Percentiles rank a stretch among this genome's conserved stretches.
Evolutionary conservation across 2,329 filamentous ascomycete species (phyloP).

Genomic region (Spiromastix sp.): DNA sequence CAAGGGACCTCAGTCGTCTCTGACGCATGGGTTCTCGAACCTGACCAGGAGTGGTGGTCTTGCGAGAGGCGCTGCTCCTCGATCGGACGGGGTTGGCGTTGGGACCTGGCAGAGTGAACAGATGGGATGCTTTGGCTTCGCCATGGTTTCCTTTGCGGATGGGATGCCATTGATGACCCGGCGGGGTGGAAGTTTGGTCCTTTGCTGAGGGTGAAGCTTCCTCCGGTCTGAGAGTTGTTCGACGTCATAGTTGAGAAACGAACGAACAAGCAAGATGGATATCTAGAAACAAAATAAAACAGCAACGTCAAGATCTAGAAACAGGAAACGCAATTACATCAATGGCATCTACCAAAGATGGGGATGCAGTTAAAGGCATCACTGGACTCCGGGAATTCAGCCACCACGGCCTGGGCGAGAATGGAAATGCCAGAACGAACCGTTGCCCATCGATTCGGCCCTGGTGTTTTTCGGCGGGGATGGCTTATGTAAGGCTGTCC

Average conservation of each 20-base stretch:
- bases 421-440: no score
- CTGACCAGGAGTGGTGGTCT: neutral
- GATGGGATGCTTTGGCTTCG: slow-evolving; percentile 13
- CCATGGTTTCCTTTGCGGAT: slow-evolving; percentile 18
- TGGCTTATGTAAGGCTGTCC: no score
- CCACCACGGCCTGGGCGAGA: no score
- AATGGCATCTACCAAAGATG: no score
- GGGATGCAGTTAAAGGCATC: no score
- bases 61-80: neutral
- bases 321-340: no score
- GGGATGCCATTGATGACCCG: slow-evolving; percentile 8
- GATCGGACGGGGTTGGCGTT: neutral
- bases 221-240: slow-evolving; percentile 23
- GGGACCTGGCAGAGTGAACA: neutral
- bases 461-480: no score
- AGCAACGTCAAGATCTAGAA: no score
- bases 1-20: slow-evolving; percentile 36
- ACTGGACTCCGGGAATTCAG: no score
- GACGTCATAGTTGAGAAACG: slow-evolving; percentile 11
- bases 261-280: no score
- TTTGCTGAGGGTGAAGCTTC: slow-evolving; percentile 16
- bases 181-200: slow-evolving; percentile 21
- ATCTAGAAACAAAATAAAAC: neutral
- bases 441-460: no score
- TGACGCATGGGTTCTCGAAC: slow-evolving; percentile 7